Base-by-base conservation (phyloP, 202 grass and related monocot species). In the Saccharum hybrid region DNA sequence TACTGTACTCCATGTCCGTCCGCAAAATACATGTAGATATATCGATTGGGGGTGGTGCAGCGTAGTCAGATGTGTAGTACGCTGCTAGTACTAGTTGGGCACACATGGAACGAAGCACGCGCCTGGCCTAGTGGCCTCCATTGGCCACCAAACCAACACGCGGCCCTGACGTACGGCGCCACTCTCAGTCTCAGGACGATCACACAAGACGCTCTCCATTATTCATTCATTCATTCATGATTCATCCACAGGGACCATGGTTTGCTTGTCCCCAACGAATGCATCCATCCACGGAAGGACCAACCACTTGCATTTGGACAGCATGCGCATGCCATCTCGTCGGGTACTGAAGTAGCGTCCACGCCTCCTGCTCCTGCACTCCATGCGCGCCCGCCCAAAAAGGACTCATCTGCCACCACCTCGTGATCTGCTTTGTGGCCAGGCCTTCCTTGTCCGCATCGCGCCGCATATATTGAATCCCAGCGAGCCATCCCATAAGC, bases 271-370 rank as follows among this genome's bases (percentile, higher is more conserved):
- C 56, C 16, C 2, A 37, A 74, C 72, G 72, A 74, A 74, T 36
- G 30, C 72, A 21, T 56, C 48, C 30, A 74, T 56, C 48, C 48
- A 74, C 43, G 71, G 46, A 5, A 11, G 28, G 48, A 21, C 46
- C 78, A 80, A 69, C 78, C 65, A 41, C 78, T 19, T 70, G 78
- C 78, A 39, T 45, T 45, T 28, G 45, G 64, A 68, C 64, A 16
- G 33, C n/a, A n/a, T n/a, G n/a, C n/a, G n/a, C n/a, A n/a, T n/a
- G n/a, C n/a, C n/a, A n/a, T n/a, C n/a, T n/a, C n/a, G n/a, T n/a
- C n/a, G n/a, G n/a, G n/a, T n/a, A n/a, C n/a, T n/a, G n/a, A n/a
- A n/a, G n/a, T n/a, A n/a, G n/a, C n/a, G n/a, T n/a, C n/a, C n/a
- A n/a, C n/a, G n/a, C n/a, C n/a, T n/a, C n/a, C n/a, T n/a, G n/a